phyloP scores from a whole-genome alignment of 352 stramenopile species.

The Globisporangium canariense region DNA sequence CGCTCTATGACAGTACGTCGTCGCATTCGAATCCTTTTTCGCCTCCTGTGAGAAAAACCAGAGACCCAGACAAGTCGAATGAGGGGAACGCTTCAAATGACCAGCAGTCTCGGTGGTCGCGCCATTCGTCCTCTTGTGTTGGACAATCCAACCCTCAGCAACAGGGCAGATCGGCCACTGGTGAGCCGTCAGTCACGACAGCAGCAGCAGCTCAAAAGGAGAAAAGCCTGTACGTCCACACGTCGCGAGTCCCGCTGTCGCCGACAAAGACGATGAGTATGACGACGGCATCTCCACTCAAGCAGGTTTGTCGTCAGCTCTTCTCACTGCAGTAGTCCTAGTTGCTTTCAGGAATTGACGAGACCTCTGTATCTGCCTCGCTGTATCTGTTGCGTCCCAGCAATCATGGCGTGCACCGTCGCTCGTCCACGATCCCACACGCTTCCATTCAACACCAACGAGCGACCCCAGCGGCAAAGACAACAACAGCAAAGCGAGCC shows the following conservation, averaged over 20 bases:
- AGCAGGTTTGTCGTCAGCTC: constrained; percentile 16
- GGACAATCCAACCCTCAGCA: background rate
- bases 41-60: background rate
- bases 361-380: too few relatives aligned
- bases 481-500: background rate
- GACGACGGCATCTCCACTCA: constrained; percentile 36
- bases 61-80: background rate
- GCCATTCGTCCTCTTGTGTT: background rate
- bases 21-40: background rate
- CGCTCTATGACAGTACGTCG: background rate
- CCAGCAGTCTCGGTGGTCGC: background rate
- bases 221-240: constrained; percentile 28
- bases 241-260: constrained; percentile 22
- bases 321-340: background rate
- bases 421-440: background rate
- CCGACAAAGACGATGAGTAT: constrained; percentile 35
- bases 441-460: background rate
- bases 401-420: constrained; percentile 13
- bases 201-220: background rate
- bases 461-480: background rate
- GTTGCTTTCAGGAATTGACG: background rate
- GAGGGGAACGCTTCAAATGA: background rate
- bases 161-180: background rate
- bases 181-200: background rate
- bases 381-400: background rate